phyloP scores from a whole-genome alignment of 768 basidiomycete species.

The Lentinula sp. region DNA sequence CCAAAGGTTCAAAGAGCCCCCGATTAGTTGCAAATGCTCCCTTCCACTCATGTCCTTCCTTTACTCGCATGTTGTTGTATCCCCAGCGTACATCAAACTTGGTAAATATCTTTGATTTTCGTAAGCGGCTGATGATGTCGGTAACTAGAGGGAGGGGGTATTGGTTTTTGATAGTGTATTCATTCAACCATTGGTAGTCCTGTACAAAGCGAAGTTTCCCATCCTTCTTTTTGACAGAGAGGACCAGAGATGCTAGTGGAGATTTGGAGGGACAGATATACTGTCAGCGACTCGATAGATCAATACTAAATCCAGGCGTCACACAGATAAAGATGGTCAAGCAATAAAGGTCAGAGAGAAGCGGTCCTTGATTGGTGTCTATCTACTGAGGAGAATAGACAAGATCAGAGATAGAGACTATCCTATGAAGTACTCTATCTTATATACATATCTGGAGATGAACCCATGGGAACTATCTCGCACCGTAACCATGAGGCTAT shows the following conservation, averaged over 20 bases:
- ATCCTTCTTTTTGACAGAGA: conserved; percentile 20
- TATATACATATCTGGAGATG: no score
- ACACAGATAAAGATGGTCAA: no score
- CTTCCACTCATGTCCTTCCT: conserved; percentile 35
- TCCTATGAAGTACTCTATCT: no score
- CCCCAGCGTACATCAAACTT: neutral
- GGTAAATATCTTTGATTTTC: no score
- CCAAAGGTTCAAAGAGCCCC: conserved; percentile 11
- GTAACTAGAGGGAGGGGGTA: conserved; percentile 29
- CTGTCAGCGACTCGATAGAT: no score
- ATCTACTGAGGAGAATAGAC: no score
- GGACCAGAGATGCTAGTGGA: conserved; percentile 9
- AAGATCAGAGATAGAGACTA: no score
- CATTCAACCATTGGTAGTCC: conserved; percentile 22
- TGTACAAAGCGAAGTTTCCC: conserved; percentile 16
- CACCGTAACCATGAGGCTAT: no score
- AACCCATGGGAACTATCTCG: no score
- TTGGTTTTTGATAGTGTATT: conserved; percentile 21
- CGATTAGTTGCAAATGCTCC: conserved; percentile 30
- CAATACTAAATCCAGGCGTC: no score
- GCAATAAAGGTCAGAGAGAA: no score
- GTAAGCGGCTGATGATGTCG: conserved; percentile 20
- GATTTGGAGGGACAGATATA: conserved; percentile 17
- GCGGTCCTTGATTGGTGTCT: no score
- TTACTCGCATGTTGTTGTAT: neutral